Evolutionary conservation across 441 rosid genomes (phyloP).

Genomic region (Syzygium syzygioides): DNA sequence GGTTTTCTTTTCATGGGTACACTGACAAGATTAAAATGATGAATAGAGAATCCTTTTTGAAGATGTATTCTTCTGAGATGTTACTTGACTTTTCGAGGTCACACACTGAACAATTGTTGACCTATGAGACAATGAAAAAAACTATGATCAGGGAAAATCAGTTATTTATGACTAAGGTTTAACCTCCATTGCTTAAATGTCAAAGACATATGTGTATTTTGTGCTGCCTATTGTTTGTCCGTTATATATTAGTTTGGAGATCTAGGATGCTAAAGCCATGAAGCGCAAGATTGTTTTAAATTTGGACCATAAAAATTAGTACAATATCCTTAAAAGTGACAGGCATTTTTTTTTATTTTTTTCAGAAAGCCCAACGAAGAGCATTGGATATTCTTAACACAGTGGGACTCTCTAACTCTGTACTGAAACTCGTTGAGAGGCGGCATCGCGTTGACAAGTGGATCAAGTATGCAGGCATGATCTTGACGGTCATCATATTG

Average conservation of each 20-base stretch:
- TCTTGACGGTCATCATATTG: conserved; percentile 46
- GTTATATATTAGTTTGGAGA: neutral
- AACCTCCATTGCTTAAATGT: neutral
- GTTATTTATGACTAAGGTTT: neutral
- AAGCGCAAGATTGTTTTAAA: neutral
- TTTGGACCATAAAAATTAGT: neutral
- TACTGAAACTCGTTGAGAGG: conserved; percentile 89
- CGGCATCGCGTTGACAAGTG: conserved; percentile 80
- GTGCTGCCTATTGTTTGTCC: neutral
- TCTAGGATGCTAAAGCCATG: neutral
- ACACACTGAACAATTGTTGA: neutral
- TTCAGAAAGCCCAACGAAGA: conserved; percentile 85
- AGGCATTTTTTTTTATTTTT: neutral
- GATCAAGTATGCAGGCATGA: conserved; percentile 94
- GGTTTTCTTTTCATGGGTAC: neutral
- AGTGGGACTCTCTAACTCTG: conserved; percentile 91
- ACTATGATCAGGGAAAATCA: neutral
- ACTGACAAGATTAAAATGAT: neutral
- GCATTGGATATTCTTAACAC: conserved; percentile 91
- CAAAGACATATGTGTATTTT: neutral
- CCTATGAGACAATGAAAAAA: neutral
- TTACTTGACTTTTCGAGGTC: neutral
- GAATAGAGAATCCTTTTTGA: neutral
- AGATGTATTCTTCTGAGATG: neutral
- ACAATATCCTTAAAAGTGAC: neutral